phyloP scores from a whole-genome alignment of 2,329 filamentous ascomycete genomes.

The Cucurbitaria berberidis region DNA sequence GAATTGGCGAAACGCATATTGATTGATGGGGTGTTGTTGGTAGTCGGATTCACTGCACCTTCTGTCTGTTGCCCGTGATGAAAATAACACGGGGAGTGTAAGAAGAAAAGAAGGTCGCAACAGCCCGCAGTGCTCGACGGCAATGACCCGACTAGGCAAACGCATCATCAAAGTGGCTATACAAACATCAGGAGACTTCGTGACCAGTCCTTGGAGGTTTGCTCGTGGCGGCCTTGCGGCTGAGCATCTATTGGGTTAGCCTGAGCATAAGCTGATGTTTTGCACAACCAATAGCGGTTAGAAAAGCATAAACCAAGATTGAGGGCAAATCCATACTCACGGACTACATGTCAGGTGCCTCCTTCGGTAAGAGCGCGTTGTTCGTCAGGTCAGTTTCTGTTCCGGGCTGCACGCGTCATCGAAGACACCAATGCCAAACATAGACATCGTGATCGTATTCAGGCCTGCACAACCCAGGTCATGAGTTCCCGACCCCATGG shows the following conservation, averaged over 20 bases:
- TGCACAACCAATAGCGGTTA: conserved; percentile 5
- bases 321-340: background rate
- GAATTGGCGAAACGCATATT: conserved; percentile 19
- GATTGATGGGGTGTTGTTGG: background rate
- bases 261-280: conserved; percentile 18
- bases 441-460: background rate
- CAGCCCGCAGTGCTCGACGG: background rate
- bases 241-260: conserved; percentile 12
- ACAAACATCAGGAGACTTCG: conserved; percentile 1
- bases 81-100: background rate
- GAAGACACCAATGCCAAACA: background rate
- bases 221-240: conserved; percentile 6
- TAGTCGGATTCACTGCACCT: background rate
- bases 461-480: background rate
- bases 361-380: background rate
- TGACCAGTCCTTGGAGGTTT: conserved; percentile 1
- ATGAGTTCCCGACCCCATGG: conserved; percentile 1
- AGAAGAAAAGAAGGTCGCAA: background rate
- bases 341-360: background rate
- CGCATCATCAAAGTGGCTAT: conserved; percentile 2
- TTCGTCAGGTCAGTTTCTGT: background rate
- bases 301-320: background rate
- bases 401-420: background rate
- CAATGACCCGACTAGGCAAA: background rate
- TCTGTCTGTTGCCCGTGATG: background rate